Base-by-base conservation (phyloP, 2,329 filamentous ascomycete species). In the Fonsecaea nubica region DNA sequence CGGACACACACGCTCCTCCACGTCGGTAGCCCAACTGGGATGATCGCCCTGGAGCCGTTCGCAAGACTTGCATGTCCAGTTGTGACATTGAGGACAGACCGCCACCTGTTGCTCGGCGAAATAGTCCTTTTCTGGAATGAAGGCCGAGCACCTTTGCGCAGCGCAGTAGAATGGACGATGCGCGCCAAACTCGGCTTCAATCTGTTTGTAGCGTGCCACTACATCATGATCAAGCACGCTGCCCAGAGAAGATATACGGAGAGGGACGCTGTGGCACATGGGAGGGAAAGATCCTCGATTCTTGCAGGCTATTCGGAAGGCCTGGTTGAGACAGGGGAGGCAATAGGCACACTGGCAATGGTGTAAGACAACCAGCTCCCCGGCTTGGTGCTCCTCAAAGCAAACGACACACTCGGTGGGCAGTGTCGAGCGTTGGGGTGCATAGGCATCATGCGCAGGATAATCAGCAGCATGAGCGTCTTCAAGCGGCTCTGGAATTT, bases 161-260 rank as follows among this genome's bases (percentile, higher is more conserved):
- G 67, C 69, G 50, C 69, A 71, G 38, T 71, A 71, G 12, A 71
- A 30, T 4, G 69, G 64, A 3, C 55, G 64, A 38, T 52, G 54
- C 13, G 64, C 42, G 35, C 40, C 53, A 58, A 69, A 68, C 50
- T 69, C 66, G n/a, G 45, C 63, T 53, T 70, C 65, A 38, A 70
- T 63, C 40, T 30, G 18, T 55, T 69, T 65, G 59, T 69, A 67
- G 40, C 61, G 57, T 13, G 38, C 61, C n/a, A 57, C n/a, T 6
- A 63, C 56, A 12, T 58, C 63, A 25, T 21, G 9, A 1, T 60
- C 58, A 6, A 67, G 58, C 21, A 58, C 45, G 21, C 21, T 57
- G 18, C 62, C 66, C 64, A 55, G 64, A 40, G 45, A 33, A 21
- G 54, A 63, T 45, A 69, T 65, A n/a, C 66, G 63, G 3, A 71